A percentile compares a stretch with the other conserved stretches of the same genome.
Evolutionary conservation across 169 alveolate genomes (phyloP).

Genomic region (Plasmodium vivax): DNA sequence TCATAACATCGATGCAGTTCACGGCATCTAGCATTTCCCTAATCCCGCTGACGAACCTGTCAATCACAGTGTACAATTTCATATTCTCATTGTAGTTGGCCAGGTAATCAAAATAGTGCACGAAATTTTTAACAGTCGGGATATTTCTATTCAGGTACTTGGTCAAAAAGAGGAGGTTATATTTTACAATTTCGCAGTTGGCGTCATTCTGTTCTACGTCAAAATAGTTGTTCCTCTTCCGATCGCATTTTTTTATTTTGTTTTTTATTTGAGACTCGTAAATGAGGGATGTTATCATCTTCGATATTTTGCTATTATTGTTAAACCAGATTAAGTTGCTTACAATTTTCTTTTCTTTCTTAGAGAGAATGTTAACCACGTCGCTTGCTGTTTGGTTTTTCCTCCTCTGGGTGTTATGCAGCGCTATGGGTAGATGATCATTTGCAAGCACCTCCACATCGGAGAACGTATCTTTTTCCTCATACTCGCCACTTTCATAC

Average conservation of each 20-base stretch:
- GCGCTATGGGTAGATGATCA: background rate
- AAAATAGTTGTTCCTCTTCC: conserved; percentile 51
- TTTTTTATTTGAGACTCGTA: conserved; percentile 70
- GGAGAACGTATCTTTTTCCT: background rate
- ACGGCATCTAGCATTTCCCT: conserved; percentile 60
- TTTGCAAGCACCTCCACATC: background rate
- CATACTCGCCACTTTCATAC: background rate
- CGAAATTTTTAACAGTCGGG: conserved; percentile 73
- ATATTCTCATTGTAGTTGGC: conserved; percentile 68
- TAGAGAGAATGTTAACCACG: conserved; percentile 26
- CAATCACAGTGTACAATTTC: conserved; percentile 64
- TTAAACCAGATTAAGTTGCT: conserved; percentile 71
- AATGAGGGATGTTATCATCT: conserved; percentile 39
- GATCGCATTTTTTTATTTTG: conserved; percentile 23
- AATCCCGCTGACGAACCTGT: conserved; percentile 50
- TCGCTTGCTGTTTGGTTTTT: background rate
- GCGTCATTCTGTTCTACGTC: conserved; percentile 56
- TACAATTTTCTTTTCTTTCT: conserved; percentile 57
- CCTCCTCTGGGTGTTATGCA: background rate
- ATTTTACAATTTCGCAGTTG: conserved; percentile 51
- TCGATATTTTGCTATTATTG: conserved; percentile 56
- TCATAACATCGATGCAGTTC: conserved; percentile 25
- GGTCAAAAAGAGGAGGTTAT: conserved; percentile 41
- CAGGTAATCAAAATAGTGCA: conserved; percentile 73
- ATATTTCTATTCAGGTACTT: conserved; percentile 65